These are phyloP conservation scores for Fonsecaea monophora DNA, from an alignment of 2,329 filamentous ascomycete genomes.

Conservation along the genomic window DNA sequence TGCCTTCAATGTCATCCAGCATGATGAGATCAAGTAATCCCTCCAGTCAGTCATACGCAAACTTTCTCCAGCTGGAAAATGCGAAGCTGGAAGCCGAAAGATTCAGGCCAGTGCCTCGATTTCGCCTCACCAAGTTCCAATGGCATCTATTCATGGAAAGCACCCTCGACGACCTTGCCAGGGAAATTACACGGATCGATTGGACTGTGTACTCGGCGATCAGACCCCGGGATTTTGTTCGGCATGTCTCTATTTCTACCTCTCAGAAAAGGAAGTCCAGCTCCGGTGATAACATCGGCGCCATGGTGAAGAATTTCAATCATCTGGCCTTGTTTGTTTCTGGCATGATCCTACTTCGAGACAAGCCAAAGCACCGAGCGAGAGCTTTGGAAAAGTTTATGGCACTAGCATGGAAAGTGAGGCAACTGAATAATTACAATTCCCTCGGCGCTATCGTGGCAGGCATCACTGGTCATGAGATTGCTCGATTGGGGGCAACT, in stretches of 20 bases:
- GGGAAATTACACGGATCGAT: slow-evolving; percentile 92
- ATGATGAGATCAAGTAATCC: slow-evolving; percentile 49
- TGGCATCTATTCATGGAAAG: slow-evolving; percentile 92
- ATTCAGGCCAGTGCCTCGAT: slow-evolving; percentile 72
- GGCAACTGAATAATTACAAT: slow-evolving; percentile 96
- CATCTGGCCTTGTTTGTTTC: slow-evolving; percentile 82
- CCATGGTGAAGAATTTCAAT: slow-evolving; percentile 93
- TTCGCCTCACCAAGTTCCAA: slow-evolving; percentile 79
- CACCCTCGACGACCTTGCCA: slow-evolving; percentile 82
- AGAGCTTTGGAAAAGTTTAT: slow-evolving; percentile 95
- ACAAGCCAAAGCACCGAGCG: slow-evolving; percentile 94
- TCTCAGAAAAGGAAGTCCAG: slow-evolving; percentile 64
- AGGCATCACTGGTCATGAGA: slow-evolving; percentile 85
- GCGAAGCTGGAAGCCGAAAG: slow-evolving; percentile 79
- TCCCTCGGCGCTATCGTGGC: slow-evolving; percentile 91
- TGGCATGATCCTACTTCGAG: slow-evolving; percentile 83
- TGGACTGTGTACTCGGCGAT: slow-evolving; percentile 99
- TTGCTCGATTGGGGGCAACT: slow-evolving; percentile 83
- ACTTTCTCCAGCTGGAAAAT: slow-evolving; percentile 67
- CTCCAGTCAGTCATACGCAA: slow-evolving; percentile 51
- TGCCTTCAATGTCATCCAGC: slow-evolving; percentile 50
- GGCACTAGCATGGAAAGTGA: slow-evolving; percentile 81
- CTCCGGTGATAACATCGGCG: slow-evolving; percentile 79
- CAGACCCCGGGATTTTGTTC: slow-evolving; percentile 87
- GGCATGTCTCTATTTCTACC: slow-evolving; percentile 79